These are phyloP conservation scores for Parachaetomium inaequale DNA, from an alignment of 495 filamentous ascomycete species.

Conservation along the genomic window DNA sequence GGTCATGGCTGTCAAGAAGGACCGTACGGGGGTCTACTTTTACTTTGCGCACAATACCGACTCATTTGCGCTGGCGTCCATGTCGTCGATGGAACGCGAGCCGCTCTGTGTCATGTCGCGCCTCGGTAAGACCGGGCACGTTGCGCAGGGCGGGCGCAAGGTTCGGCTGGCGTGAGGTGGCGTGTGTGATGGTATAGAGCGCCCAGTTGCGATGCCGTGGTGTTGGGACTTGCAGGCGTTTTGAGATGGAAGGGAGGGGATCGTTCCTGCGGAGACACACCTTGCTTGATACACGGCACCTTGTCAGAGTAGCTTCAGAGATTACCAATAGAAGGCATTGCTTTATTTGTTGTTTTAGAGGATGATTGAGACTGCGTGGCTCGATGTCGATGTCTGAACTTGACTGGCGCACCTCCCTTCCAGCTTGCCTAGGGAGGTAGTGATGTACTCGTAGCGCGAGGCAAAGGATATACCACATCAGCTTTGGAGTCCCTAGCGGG, in stretches of 20 bases:
- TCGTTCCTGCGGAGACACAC: background rate
- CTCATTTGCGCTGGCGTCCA: conserved; percentile 84
- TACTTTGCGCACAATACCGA: conserved; percentile 93
- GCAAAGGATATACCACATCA: too few species aligned
- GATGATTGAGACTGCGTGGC: background rate
- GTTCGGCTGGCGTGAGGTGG: conserved; percentile 32
- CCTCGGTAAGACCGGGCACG: conserved; percentile 34
- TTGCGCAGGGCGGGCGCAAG: conserved; percentile 51
- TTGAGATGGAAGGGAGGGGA: background rate
- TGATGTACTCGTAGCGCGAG: too few species aligned
- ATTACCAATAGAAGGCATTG: conserved; percentile 1
- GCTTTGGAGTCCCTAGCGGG: too few species aligned
- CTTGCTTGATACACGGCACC: background rate
- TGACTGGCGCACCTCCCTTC: too few species aligned
- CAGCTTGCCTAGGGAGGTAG: too few species aligned
- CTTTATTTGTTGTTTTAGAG: background rate
- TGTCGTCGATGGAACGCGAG: conserved; percentile 67
- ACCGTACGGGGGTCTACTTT: conserved; percentile 62
- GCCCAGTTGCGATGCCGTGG: background rate
- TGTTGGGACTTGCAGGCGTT: background rate
- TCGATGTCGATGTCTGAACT: background rate
- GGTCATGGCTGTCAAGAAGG: conserved; percentile 78
- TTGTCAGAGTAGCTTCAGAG: background rate
- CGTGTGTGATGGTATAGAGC: background rate
- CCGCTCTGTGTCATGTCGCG: conserved; percentile 85